Base-by-base conservation (phyloP, 2,329 filamentous ascomycete species). In the Tolypocladium tundrense region DNA sequence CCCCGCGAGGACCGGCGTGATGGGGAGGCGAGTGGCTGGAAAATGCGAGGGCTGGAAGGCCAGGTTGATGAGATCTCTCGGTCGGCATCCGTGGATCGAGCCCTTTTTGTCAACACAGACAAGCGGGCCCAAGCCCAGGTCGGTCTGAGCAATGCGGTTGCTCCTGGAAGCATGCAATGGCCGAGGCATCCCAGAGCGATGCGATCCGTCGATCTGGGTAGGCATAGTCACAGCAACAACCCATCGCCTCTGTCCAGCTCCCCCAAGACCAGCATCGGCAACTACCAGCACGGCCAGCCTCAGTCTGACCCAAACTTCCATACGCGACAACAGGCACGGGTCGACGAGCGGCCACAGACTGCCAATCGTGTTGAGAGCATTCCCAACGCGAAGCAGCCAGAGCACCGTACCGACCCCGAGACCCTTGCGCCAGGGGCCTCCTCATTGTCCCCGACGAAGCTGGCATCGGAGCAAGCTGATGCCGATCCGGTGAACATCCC, bases 51-150 rank as follows among this genome's bases (percentile, higher is more conserved):
- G 37, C 65, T 73, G 35, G 66, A 73, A 58, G 56, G 67, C 45
- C 51, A 65, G 48, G 60, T 63, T n/a, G 80, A 82, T 45, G 78
- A 81, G 41, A 70, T 73, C 27, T 75, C 77, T 2, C 78, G 86
- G 41, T 81, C 83, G 6, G 79, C 78, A 39, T 90, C 87, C 0
- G 83, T 84, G 8, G 87, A 91, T 59, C 78, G 84, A 48, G 78
- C 80, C 62, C 63, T 82, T 3, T 85, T 87, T 56, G 75, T 77
- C 27, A 83, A 76, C 56, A 73, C 77, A 11, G 85, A 90, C 66
- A 85, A 87, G 62, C 85, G 88, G 60, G 81, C 81, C 2, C 79
- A 80, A 45, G 78, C 88, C 1, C 84, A 82, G 61, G 77, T 91
- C 2, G 83, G 82, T 4, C 65, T 90, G 33, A 88, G 80, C 67